A percentile compares a stretch with the other conserved stretches of the same genome.
These are phyloP conservation scores for Gliomastix tumulicola DNA, from an alignment of 2,329 filamentous ascomycete species.

Conservation along the genomic window DNA sequence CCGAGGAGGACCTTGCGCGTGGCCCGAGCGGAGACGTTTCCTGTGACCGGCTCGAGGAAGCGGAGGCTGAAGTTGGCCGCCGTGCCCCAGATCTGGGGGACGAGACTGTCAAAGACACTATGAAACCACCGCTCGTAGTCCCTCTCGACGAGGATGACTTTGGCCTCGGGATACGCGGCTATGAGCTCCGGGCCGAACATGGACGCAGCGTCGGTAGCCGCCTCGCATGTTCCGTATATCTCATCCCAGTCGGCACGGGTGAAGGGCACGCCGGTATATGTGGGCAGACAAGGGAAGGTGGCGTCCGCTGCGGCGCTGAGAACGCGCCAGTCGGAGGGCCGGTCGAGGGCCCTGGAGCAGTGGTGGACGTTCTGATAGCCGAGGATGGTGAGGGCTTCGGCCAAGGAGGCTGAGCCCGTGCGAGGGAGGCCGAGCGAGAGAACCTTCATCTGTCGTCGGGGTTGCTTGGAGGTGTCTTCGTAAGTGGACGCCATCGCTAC, in stretches of 20 bases:
- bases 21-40: conserved; percentile 13
- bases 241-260: conserved; percentile 22
- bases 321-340: conserved; percentile 12
- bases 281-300: conserved; percentile 14
- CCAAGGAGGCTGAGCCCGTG: conserved; percentile 24
- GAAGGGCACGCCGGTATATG: conserved; percentile 16
- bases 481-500: too few species aligned
- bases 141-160: conserved; percentile 21
- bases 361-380: conserved; percentile 25
- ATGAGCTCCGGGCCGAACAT: conserved; percentile 19
- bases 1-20: conserved; percentile 18
- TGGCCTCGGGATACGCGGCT: conserved; percentile 21
- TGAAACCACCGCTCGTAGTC: conserved; percentile 21
- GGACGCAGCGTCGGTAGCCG: conserved; percentile 17
- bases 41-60: conserved; percentile 21
- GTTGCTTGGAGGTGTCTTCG: too few species aligned
- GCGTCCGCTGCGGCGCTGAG: conserved; percentile 20
- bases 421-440: conserved; percentile 20
- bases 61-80: conserved; percentile 9
- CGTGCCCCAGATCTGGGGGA: conserved; percentile 13
- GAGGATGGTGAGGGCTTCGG: conserved; percentile 18
- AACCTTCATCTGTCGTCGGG: conserved; percentile 16
- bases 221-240: conserved; percentile 19
- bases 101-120: conserved; percentile 20
- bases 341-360: conserved; percentile 14